These are phyloP conservation scores for Suillus alpinus DNA, from an alignment of 768 basidiomycete species.

Conservation along the genomic window DNA sequence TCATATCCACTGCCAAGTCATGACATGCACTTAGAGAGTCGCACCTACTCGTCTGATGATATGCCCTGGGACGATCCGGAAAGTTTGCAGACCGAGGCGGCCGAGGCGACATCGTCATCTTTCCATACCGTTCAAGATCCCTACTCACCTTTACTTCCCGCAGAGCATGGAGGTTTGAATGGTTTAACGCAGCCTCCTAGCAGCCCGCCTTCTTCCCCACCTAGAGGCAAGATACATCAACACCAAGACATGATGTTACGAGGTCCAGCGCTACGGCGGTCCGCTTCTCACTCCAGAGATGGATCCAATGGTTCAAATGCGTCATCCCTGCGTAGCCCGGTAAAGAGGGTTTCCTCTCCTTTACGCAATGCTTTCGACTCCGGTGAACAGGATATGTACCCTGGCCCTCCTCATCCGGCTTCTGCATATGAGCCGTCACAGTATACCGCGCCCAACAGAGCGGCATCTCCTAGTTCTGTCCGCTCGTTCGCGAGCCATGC, in stretches of 20 bases:
- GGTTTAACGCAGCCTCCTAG: not conserved
- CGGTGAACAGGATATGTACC: conserved; percentile 1
- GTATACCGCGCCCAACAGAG: conserved; percentile 13
- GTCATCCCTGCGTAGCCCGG: conserved; percentile 11
- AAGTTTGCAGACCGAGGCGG: conserved; percentile 1
- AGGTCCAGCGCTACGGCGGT: conserved; percentile 2
- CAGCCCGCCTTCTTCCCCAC: conserved; percentile 3
- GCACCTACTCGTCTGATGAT: conserved; percentile 11
- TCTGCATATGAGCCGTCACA: conserved; percentile 4
- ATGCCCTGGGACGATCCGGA: conserved; percentile 17
- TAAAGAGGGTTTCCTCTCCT: conserved; percentile 14
- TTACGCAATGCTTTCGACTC: conserved; percentile 11
- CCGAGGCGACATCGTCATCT: not conserved
- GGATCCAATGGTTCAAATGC: conserved; percentile 10
- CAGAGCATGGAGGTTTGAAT: not conserved
- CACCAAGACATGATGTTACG: conserved; percentile 5
- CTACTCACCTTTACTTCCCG: not conserved
- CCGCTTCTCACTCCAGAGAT: conserved; percentile 9
- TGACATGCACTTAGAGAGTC: conserved; percentile 3
- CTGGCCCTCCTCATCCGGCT: not conserved
- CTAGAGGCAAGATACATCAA: conserved; percentile 3
- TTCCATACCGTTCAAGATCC: not conserved
- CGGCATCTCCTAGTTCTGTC: conserved; percentile 22
- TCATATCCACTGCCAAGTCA: not conserved
- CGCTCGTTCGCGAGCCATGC: conserved; percentile 20